These are phyloP conservation scores for Murraya paniculata DNA, from an alignment of 345 rosid genomes.

Conservation along the genomic window DNA sequence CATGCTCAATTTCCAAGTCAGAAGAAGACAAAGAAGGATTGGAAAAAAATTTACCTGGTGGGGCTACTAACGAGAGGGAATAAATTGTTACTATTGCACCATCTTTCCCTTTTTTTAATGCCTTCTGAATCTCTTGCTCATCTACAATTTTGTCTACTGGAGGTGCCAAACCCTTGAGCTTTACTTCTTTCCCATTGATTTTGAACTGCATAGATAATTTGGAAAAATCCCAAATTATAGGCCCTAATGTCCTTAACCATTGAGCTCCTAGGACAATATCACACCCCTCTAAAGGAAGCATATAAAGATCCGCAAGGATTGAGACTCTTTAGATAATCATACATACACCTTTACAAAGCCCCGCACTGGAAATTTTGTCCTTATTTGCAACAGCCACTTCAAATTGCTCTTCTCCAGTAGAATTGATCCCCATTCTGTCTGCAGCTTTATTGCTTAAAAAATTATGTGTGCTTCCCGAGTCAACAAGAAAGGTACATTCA, in stretches of 20 bases:
- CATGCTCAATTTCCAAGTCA: background rate
- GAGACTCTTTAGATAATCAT: too few species aligned
- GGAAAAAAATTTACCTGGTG: background rate
- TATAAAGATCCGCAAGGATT: background rate
- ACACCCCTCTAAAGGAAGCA: background rate
- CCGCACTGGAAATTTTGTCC: background rate
- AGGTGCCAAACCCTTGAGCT: background rate
- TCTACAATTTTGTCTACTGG: background rate
- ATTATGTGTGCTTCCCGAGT: background rate
- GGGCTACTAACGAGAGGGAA: background rate
- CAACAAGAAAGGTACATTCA: background rate
- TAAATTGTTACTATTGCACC: background rate
- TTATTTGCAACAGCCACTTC: background rate
- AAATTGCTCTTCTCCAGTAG: background rate
- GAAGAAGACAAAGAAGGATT: background rate
- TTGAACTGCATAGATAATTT: background rate
- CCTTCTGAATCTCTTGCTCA: background rate
- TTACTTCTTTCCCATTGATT: background rate
- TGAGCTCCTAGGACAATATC: background rate
- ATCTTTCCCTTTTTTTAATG: background rate
- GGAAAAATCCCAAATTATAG: conserved; percentile 8
- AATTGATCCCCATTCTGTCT: background rate
- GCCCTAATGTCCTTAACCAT: background rate
- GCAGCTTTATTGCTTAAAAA: background rate
- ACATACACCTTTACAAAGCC: background rate